phyloP scores from a whole-genome alignment of 371 early-diverging fungal genomes.

The Rhizopus stolonifer region DNA sequence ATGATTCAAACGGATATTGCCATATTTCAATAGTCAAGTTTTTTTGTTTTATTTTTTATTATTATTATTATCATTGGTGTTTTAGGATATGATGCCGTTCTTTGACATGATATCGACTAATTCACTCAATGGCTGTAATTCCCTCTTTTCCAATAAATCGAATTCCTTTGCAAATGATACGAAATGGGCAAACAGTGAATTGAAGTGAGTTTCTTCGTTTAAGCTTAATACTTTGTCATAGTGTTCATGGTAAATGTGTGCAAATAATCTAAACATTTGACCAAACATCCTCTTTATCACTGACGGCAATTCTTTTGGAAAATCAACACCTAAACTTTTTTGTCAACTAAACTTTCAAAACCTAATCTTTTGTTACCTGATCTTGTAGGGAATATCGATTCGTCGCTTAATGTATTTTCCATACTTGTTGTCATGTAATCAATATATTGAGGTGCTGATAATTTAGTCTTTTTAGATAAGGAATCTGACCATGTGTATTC shows the following conservation, averaged over 20 bases:
- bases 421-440: slow-evolving; percentile 92
- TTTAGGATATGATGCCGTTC: slow-evolving; percentile 35
- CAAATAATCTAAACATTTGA: slow-evolving; percentile 88
- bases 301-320: slow-evolving; percentile 76
- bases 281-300: slow-evolving; percentile 73
- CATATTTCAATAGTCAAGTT: too few relatives aligned
- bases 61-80: too few relatives aligned
- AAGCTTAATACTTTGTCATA: slow-evolving; percentile 83
- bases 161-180: slow-evolving; percentile 89
- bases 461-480: slow-evolving; percentile 76
- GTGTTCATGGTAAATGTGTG: slow-evolving; percentile 93
- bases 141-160: slow-evolving; percentile 90
- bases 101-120: slow-evolving; percentile 72
- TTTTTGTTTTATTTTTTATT: too few relatives aligned
- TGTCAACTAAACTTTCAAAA: too few relatives aligned
- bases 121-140: slow-evolving; percentile 78
- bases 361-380: slow-evolving; percentile 22
- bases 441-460: slow-evolving; percentile 93
- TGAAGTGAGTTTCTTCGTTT: slow-evolving; percentile 86
- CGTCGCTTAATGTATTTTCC: slow-evolving; percentile 85
- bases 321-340: slow-evolving; percentile 61
- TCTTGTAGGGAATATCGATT: slow-evolving; percentile 84
- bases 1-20: too few relatives aligned
- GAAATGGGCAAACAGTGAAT: slow-evolving; percentile 93
- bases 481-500: slow-evolving; percentile 94